Evolutionary conservation across 2,329 filamentous ascomycete genomes (phyloP).

Genomic region (Neocatenulostroma microsporum): DNA sequence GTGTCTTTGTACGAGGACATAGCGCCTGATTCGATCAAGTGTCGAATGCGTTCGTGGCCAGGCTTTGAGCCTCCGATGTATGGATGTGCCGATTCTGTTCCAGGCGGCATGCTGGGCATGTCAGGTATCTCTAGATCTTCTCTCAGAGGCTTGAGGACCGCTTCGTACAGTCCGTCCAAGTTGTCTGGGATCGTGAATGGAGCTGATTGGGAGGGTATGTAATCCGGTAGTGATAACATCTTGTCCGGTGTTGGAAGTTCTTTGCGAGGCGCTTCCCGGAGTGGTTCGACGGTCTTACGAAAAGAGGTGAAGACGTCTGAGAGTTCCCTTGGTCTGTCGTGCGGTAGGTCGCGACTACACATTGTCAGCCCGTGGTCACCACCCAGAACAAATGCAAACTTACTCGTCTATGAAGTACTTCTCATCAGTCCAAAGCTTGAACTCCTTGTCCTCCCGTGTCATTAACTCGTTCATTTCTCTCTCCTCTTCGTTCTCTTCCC

Average conservation of each 20-base stretch:
- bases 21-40: slow-evolving; percentile 54
- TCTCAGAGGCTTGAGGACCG: slow-evolving; percentile 52
- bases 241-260: slow-evolving; percentile 47
- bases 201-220: slow-evolving; percentile 49
- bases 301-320: slow-evolving; percentile 71
- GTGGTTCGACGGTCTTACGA: slow-evolving; percentile 63
- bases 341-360: slow-evolving; percentile 56
- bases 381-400: slow-evolving; percentile 29
- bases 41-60: slow-evolving; percentile 51
- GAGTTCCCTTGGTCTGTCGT: slow-evolving; percentile 51
- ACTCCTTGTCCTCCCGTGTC: slow-evolving; percentile 47
- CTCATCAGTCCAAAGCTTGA: slow-evolving; percentile 63
- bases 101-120: slow-evolving; percentile 47
- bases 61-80: slow-evolving; percentile 60
- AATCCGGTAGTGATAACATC: slow-evolving; percentile 52
- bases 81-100: slow-evolving; percentile 53
- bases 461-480: slow-evolving; percentile 48
- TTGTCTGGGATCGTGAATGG: slow-evolving; percentile 58
- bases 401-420: slow-evolving; percentile 77
- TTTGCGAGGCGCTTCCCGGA: slow-evolving; percentile 56
- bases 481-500: slow-evolving; percentile 62
- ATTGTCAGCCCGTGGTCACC: neutral
- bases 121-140: slow-evolving; percentile 42
- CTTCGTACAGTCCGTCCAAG: slow-evolving; percentile 46
- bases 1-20: slow-evolving; percentile 61